Evolutionary conservation across 352 stramenopile species (phyloP).

Genomic region (Chrysophaeum taylorii): DNA sequence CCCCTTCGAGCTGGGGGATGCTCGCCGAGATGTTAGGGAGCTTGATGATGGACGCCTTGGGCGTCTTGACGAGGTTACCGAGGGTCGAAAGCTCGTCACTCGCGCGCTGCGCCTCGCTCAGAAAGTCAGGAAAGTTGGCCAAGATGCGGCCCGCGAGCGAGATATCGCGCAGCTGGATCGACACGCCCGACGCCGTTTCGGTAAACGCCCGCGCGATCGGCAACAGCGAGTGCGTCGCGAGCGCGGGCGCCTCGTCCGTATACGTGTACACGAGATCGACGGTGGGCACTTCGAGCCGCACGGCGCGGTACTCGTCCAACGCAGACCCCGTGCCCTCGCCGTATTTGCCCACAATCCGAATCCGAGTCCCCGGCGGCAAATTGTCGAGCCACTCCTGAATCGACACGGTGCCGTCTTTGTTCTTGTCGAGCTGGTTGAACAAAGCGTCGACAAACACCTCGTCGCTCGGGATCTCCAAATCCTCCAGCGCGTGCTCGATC

Average conservation of each 20-base stretch:
- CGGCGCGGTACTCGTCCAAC: constrained; percentile 9
- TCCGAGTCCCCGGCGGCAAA: neutral
- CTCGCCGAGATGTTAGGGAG: constrained; percentile 59
- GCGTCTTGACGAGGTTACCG: constrained; percentile 49
- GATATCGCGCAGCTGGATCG: constrained; percentile 39
- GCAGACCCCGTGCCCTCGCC: neutral
- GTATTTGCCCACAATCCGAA: neutral
- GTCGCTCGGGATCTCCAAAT: constrained; percentile 7
- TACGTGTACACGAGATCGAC: constrained; percentile 59
- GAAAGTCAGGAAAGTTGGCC: constrained; percentile 48
- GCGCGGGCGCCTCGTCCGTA: constrained; percentile 44
- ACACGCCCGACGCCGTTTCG: neutral
- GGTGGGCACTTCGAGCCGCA: constrained; percentile 25
- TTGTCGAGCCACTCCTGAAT: constrained; percentile 7
- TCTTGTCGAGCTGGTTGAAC: constrained; percentile 9
- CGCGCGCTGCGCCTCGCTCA: constrained; percentile 45
- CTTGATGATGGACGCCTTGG: constrained; percentile 60
- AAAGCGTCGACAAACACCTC: constrained; percentile 3
- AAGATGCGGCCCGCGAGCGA: constrained; percentile 52
- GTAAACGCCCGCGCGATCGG: constrained; percentile 34
- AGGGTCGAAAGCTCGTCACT: constrained; percentile 54
- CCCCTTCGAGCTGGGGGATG: constrained; percentile 55
- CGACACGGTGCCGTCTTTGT: constrained; percentile 10
- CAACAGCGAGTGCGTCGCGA: constrained; percentile 59
- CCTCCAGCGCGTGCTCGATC: neutral